Percentiles rank a stretch among this genome's conserved stretches.
Conservation (phyloP, 371 early-diverging fungal genomes). For the Entomophthora muscae region DNA sequence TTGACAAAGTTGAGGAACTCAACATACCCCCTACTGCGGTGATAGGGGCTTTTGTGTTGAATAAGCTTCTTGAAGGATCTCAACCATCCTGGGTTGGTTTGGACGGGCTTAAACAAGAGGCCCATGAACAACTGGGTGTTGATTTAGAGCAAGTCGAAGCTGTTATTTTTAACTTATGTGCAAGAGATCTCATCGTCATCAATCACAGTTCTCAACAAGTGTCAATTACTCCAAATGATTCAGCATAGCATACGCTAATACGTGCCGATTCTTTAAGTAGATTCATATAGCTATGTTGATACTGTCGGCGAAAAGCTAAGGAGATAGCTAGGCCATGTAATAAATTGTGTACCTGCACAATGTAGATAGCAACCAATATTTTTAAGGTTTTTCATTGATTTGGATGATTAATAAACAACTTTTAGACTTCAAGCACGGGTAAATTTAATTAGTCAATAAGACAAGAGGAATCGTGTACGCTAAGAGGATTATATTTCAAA, state of each 20-base stretch:
- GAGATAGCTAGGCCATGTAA: too few relatives aligned
- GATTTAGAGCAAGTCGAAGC: not conserved
- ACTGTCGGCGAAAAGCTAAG: too few relatives aligned
- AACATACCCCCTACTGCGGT: not conserved
- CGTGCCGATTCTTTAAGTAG: too few relatives aligned
- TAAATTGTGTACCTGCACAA: too few relatives aligned
- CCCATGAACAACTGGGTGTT: not conserved
- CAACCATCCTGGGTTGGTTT: not conserved
- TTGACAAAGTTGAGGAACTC: not conserved
- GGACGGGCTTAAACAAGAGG: not conserved
- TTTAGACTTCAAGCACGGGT: too few relatives aligned
- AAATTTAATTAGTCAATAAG: too few relatives aligned
- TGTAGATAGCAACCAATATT: too few relatives aligned
- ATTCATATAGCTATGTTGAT: too few relatives aligned
- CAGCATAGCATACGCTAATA: not conserved
- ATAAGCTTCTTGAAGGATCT: not conserved
- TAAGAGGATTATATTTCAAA: too few relatives aligned
- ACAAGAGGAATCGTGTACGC: too few relatives aligned
- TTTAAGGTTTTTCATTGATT: too few relatives aligned
- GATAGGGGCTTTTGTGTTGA: not conserved
- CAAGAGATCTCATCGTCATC: not conserved
- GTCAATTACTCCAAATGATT: not conserved
- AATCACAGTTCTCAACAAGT: not conserved
- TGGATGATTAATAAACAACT: too few relatives aligned
- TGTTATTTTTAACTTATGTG: not conserved